Conservation (phyloP, 176 grass and related monocot genomes). For the Dendrocalamus sinicus region DNA sequence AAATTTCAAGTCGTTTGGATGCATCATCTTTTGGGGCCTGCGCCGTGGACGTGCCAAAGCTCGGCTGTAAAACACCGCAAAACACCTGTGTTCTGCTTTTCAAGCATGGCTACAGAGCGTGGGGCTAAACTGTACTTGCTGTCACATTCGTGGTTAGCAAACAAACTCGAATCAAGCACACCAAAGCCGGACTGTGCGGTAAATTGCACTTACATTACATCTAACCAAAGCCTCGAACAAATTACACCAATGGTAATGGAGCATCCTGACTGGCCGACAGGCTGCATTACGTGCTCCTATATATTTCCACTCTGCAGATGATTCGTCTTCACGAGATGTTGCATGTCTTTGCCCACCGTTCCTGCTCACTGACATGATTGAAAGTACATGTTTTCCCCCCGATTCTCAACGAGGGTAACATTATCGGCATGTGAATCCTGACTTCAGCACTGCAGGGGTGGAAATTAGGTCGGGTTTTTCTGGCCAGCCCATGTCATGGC, state of each 20-base stretch:
- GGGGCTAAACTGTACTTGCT: neutral
- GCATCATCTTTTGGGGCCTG: too few species aligned
- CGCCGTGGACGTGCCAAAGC: too few species aligned
- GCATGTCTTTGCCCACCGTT: neutral
- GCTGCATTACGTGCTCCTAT: neutral
- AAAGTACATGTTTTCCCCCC: neutral
- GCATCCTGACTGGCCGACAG: neutral
- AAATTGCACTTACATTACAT: neutral
- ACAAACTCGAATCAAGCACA: neutral
- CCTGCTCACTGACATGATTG: neutral
- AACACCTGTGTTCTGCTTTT: neutral
- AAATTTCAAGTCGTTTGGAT: neutral
- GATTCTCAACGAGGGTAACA: neutral
- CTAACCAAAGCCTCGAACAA: neutral
- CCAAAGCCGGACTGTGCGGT: neutral
- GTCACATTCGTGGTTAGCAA: neutral
- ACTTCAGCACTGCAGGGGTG: neutral
- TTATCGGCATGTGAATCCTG: neutral
- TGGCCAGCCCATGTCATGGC: too few species aligned
- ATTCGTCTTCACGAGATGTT: neutral
- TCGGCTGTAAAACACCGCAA: too few species aligned
- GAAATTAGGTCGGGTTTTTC: too few species aligned
- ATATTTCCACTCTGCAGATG: neutral
- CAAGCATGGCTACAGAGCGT: neutral
- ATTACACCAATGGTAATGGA: neutral